These are phyloP conservation scores for Plenodomus tracheiphilus DNA, from an alignment of 2,329 filamentous ascomycete genomes.

Conservation along the genomic window DNA sequence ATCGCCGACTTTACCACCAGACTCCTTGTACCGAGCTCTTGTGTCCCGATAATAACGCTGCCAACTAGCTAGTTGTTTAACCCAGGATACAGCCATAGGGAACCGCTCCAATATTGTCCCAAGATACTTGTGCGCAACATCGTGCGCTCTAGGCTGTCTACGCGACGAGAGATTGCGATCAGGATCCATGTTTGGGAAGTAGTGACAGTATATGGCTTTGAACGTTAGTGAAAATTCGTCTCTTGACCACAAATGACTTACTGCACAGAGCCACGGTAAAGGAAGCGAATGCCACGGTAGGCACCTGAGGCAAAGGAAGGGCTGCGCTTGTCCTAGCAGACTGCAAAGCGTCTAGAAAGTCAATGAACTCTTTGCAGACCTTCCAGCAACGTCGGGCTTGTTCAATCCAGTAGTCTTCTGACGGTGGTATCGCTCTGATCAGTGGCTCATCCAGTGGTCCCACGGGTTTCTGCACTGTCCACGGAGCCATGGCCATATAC, in stretches of 20 bases:
- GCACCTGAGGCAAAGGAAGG: constrained; percentile 66
- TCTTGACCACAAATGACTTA: constrained; percentile 21
- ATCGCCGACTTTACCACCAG: constrained; percentile 16
- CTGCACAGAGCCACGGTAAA: constrained; percentile 68
- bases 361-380: constrained; percentile 65
- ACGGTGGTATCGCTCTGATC: constrained; percentile 10
- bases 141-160: constrained; percentile 18
- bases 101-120: constrained; percentile 18
- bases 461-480: constrained; percentile 54
- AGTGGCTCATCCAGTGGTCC: constrained; percentile 62
- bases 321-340: background rate
- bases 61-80: constrained; percentile 10
- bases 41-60: constrained; percentile 14
- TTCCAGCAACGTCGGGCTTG: constrained; percentile 66
- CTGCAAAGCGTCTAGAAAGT: constrained; percentile 59
- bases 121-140: constrained; percentile 20
- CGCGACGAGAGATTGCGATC: constrained; percentile 53
- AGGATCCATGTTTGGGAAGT: constrained; percentile 71
- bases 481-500: constrained; percentile 68
- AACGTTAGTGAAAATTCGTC: background rate
- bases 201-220: constrained; percentile 63
- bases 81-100: constrained; percentile 16
- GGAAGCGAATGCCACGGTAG: constrained; percentile 67
- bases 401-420: constrained; percentile 60
- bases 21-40: constrained; percentile 13